Evolutionary conservation across 345 rosid genomes (phyloP), one percentile per base, ranked within the genome.

Genomic region (Hirschfeldia incana): DNA sequence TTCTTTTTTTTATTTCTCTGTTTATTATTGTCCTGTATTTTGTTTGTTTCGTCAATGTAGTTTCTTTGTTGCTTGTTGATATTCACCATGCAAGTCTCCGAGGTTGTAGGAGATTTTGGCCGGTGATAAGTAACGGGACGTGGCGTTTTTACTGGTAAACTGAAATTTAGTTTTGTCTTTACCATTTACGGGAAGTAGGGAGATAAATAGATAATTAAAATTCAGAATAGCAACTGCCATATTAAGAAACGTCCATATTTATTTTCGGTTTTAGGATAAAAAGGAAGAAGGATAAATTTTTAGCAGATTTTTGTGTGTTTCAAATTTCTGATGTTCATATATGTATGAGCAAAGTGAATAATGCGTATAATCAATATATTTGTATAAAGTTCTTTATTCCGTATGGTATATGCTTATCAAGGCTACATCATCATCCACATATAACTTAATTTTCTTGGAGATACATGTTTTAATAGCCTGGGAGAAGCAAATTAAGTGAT

Each of bases 41-140:
- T 42, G 37, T 72, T 65, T 58, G 62, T n/a, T n/a, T n/a, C n/a
- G n/a, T 78, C 57, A 66, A 73, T 33, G 69, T 33, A 59, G 74
- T 67, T 67, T 78, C 78, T 42, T 78, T 67, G 82, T 55, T 68
- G 77, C 7, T 74, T 39, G 66, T 68, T 69, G 75, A 63, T 61
- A 49, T 61, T 46, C 37, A 73, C 78, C 75, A 62, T 69, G 30
- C 8, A 69, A 62, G 51, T 74, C 75, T 67, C 83, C 76, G 83
- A 63, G 16, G 67, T 63, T 69, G n/a, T 17, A 8, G 83, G 79
- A 80, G 28, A 27, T 13, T 57, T 67, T 80, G 15, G 46, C 17
- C 61, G 82, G 82, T 68, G 17, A 62, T 1, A 29, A 13, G 10
- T 36, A 15, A 0, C 0, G 36, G 74, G 65, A 68, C 65, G 71